These are phyloP conservation scores for Torulaspora delbrueckii DNA, from an alignment of 805 yeast species.

Conservation along the genomic window DNA sequence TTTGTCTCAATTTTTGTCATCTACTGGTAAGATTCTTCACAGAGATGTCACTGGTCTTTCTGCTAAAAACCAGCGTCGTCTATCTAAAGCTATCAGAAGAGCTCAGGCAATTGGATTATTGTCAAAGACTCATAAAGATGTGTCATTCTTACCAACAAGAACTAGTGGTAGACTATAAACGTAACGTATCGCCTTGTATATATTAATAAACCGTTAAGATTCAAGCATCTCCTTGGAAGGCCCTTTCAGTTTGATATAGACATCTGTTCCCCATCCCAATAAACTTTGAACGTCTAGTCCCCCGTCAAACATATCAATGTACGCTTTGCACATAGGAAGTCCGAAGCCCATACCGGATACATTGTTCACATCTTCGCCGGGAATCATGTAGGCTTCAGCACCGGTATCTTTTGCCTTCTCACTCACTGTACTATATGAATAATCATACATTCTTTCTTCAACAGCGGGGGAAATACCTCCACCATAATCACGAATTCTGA, in stretches of 20 bases:
- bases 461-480: slow-evolving; percentile 75
- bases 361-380: slow-evolving; percentile 60
- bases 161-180: slow-evolving; percentile 16
- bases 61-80: slow-evolving; percentile 59
- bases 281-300: slow-evolving; percentile 62
- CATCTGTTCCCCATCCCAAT: slow-evolving; percentile 77
- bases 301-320: slow-evolving; percentile 71
- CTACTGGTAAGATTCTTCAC: slow-evolving; percentile 73
- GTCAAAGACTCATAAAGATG: slow-evolving; percentile 66
- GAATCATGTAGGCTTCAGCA: slow-evolving; percentile 53
- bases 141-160: slow-evolving; percentile 40
- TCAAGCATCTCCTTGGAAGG: slow-evolving; percentile 20
- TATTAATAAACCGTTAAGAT: slow-evolving; percentile 2
- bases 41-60: slow-evolving; percentile 66
- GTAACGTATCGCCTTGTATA: slow-evolving; percentile 9
- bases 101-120: slow-evolving; percentile 76
- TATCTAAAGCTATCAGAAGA: slow-evolving; percentile 74
- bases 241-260: slow-evolving; percentile 50
- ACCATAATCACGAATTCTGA: slow-evolving; percentile 81
- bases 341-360: slow-evolving; percentile 98
- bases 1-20: slow-evolving; percentile 58
- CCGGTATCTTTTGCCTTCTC: slow-evolving; percentile 45
- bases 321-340: slow-evolving; percentile 73
- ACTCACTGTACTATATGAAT: slow-evolving; percentile 73
- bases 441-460: slow-evolving; percentile 69